Conservation (phyloP, 345 rosid species). For the Eucalyptus marginata region DNA sequence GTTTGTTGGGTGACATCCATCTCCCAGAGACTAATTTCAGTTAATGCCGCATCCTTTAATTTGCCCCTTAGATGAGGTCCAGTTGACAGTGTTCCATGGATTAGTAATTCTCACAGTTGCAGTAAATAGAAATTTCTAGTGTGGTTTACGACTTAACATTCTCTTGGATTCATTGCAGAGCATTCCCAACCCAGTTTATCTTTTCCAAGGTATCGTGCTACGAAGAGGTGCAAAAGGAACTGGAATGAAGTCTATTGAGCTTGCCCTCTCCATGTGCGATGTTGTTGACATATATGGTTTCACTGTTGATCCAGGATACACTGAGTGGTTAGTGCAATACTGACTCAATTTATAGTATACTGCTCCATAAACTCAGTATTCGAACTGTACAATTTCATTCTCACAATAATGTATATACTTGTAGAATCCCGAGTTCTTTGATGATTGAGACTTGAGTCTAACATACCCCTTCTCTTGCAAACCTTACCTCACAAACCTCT, state of each 20-base stretch:
- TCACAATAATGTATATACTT: not conserved
- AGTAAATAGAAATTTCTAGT: not conserved
- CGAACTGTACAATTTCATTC: not conserved
- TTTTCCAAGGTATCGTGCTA: conserved; percentile 91
- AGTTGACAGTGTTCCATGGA: not conserved
- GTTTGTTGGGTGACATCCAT: not conserved
- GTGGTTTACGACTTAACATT: not conserved
- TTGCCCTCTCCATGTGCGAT: conserved; percentile 94
- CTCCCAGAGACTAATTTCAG: not conserved
- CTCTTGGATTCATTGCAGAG: conserved; percentile 31
- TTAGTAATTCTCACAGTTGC: not conserved
- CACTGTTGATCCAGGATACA: conserved; percentile 97
- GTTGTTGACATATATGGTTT: conserved; percentile 91
- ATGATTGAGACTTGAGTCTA: not conserved
- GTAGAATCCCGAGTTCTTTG: not conserved
- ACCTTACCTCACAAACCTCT: not conserved
- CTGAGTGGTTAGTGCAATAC: conserved; percentile 59
- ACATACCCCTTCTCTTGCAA: not conserved
- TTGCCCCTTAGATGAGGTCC: not conserved
- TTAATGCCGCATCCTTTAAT: not conserved
- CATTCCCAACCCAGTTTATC: conserved; percentile 95
- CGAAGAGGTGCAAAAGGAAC: conserved; percentile 99
- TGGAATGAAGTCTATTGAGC: conserved; percentile 91
- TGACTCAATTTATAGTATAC: not conserved
- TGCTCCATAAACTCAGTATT: not conserved